These are phyloP conservation scores for Colletotrichum horii DNA, from an alignment of 2,329 filamentous ascomycete species.

Conservation along the genomic window DNA sequence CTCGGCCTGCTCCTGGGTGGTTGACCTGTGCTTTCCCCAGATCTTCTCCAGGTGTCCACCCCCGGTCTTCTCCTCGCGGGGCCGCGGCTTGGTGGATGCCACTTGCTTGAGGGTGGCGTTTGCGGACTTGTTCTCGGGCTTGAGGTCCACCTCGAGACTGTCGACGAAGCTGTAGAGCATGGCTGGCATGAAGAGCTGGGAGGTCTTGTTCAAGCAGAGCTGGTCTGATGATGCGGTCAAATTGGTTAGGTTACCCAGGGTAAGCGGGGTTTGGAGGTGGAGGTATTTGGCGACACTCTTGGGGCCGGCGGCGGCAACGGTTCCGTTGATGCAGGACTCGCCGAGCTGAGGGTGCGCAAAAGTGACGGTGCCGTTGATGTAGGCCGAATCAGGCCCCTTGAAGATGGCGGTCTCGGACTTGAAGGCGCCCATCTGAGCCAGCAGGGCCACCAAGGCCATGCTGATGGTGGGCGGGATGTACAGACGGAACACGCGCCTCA, in stretches of 20 bases:
- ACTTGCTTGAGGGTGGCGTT: not conserved
- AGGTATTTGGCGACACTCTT: slow-evolving; percentile 33
- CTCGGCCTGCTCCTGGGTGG: not conserved
- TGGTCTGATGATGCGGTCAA: slow-evolving; percentile 26
- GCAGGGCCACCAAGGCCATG: slow-evolving; percentile 43
- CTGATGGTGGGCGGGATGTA: slow-evolving; percentile 45
- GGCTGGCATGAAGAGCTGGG: slow-evolving; percentile 31
- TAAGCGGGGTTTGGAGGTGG: slow-evolving; percentile 29
- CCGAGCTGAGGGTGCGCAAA: slow-evolving; percentile 21
- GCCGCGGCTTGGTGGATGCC: not conserved
- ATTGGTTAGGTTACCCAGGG: slow-evolving; percentile 34
- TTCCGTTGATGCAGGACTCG: slow-evolving; percentile 31
- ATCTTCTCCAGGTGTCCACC: not conserved
- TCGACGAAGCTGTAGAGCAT: slow-evolving; percentile 31
- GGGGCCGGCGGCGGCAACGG: slow-evolving; percentile 29
- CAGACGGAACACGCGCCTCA: slow-evolving; percentile 43
- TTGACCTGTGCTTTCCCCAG: not conserved
- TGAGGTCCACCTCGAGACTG: slow-evolving; percentile 13
- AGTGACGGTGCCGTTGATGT: slow-evolving; percentile 43
- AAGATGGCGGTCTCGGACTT: slow-evolving; percentile 38
- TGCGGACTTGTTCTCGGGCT: not conserved
- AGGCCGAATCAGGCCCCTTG: slow-evolving; percentile 41
- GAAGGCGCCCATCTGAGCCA: slow-evolving; percentile 43
- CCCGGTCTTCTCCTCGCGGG: not conserved
- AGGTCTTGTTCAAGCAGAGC: slow-evolving; percentile 39